These are phyloP conservation scores for Hyphopichia pseudoburtonii DNA, from an alignment of 1,139 yeast species.

Conservation along the genomic window DNA sequence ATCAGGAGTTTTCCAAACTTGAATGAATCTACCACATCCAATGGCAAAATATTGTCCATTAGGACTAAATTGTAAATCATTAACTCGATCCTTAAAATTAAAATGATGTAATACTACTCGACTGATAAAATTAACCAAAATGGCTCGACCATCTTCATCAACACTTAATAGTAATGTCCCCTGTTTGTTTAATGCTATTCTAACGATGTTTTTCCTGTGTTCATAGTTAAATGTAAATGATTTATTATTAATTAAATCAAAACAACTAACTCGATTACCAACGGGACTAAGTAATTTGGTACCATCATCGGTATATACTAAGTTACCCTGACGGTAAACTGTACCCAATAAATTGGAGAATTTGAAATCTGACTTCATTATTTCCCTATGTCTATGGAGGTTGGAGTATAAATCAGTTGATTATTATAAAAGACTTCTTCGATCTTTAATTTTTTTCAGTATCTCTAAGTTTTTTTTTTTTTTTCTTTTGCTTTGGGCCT, in stretches of 20 bases:
- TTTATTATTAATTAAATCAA: slow-evolving; percentile 79
- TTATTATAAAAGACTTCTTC: no score
- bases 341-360: slow-evolving; percentile 91
- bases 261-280: slow-evolving; percentile 88
- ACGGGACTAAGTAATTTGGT: slow-evolving; percentile 83
- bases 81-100: slow-evolving; percentile 80
- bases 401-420: neutral
- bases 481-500: neutral
- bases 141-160: slow-evolving; percentile 92
- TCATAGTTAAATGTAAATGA: slow-evolving; percentile 91
- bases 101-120: slow-evolving; percentile 92
- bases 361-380: slow-evolving; percentile 50
- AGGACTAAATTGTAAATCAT: slow-evolving; percentile 80
- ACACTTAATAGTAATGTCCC: slow-evolving; percentile 81
- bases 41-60: slow-evolving; percentile 87
- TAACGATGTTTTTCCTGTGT: slow-evolving; percentile 79
- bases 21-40: slow-evolving; percentile 78
- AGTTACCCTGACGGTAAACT: slow-evolving; percentile 88
- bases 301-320: slow-evolving; percentile 87
- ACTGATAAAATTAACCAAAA: slow-evolving; percentile 78
- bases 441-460: neutral
- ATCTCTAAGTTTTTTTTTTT: slow-evolving; percentile 2
- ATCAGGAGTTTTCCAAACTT: slow-evolving; percentile 93
- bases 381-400: neutral
- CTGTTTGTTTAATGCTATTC: slow-evolving; percentile 81